Evolutionary conservation across 2,329 filamentous ascomycete genomes (phyloP), one percentile per base, ranked within the genome.

Genomic region (Talaromyces sp.): DNA sequence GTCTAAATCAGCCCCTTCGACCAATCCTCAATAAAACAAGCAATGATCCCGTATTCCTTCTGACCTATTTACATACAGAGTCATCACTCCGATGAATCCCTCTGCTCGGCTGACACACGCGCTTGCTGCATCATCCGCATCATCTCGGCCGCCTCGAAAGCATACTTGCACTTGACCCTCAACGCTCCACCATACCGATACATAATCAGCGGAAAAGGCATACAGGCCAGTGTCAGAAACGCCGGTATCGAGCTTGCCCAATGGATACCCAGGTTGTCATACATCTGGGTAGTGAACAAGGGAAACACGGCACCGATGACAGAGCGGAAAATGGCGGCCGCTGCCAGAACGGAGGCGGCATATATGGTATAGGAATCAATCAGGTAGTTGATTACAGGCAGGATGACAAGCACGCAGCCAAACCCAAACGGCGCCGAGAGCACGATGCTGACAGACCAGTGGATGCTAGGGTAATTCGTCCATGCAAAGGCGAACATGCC

Each of bases 401-500:
- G 64, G 62, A 73, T 73, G 25, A 74, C 67, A 8, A 73, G 63
- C 15, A 75, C 68, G 57, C 73, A 70, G 3, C 73, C 73, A 49
- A 73, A 73, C 4, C 73, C 74, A 57, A 76, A 72, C 4, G 71
- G 67, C 1, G 64, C 67, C 2, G 65, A 64, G 10, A 66, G 70
- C 13, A 74, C 66, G 49, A 73, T 71, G 42, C 64, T 66, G 15
- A 71, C 68, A 27, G 72, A 71, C 72, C 72, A 74, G 61, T 71
- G 70, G 25, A 72, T 65, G 39, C 58, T 63, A 69, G 80, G 72
- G 56, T 72, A 77, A 55, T 81, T 79, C 0, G 82, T 82, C 82
- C 82, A 84, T 1, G 81, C 82, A 56, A 84, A 80, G 79, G 80
- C 82, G 70, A 84, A 82, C 8, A 84, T 73, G 10, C 80, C 78